Base-by-base conservation (phyloP, 768 basidiomycete genomes). In the Asterophora lycoperdoides region DNA sequence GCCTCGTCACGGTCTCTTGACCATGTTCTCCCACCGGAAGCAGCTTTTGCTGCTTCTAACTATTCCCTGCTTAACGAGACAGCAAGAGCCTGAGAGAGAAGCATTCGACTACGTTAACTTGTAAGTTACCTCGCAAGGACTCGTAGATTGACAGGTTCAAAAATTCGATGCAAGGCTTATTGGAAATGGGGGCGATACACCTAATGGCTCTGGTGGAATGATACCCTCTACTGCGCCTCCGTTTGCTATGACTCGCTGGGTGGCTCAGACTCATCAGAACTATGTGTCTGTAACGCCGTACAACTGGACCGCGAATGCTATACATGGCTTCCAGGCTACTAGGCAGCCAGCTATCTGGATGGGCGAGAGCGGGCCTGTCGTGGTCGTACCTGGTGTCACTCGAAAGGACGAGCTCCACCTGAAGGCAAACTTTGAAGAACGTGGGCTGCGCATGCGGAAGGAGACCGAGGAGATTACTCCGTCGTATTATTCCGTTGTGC, bases 261-360 rank as follows among this genome's bases (percentile, higher is more conserved):
- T 87, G 9, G 85, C 88, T 0, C 86, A 88, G 64, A 90, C 85
- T 8, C 77, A 85, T 49, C 69, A 80, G 48, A 89, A 88, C 65
- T 88, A 84, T 52, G 84, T 86, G 40, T 88, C 84, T 4, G 74
- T 81, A 8, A 80, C 80, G 1, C 83, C 86, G 4, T 87, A 84
- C 58, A 86, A 87, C 61, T 74, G 77, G 61, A 83, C 85, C 0
- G 61, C 66, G 15, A 56, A 56, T 17, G 58, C 52, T 10, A 78
- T 90, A 3, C 83, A 87, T 56, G 89, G 89, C 1, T 89, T 91
- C 57, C 79, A 85, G 40, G 88, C 78, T 4, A 90, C 89, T 3
- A 81, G 88, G 46, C 89, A 89, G 55, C 88, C 89, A 9, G 89
- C 89, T 0, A 90, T 92, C 32, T 91, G 88, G 89, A 91, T 92